Base-by-base conservation (phyloP, 2,329 filamentous ascomycete species). In the Colletotrichum australisinense region DNA sequence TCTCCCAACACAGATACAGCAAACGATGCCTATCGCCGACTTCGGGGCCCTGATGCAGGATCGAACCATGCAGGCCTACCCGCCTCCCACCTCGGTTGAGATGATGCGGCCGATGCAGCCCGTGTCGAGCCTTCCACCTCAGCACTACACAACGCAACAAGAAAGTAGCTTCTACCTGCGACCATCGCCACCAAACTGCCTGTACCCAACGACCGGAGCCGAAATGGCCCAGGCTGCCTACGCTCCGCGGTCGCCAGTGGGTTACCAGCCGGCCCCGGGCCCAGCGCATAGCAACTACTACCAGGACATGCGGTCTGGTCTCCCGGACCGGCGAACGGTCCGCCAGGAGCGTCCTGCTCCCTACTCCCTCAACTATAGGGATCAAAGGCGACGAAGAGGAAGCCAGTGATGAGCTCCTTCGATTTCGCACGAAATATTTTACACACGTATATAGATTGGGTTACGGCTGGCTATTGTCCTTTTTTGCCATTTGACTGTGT, bases 31-130 rank as follows among this genome's bases (percentile, higher is more conserved):
- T 8, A 30, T 73, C 55, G 26, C 70, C 28, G 70, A 73, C 12
- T 73, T 70, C 28, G 62, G 52, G 16, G 16, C 52, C 4, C 16
- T 67, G 35, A 62, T 73, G 49, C 67, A 70, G 55, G 56, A 67
- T 62, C 60, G 70, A 12, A 56, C 67, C 6, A 73, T 73, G 42
- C 70, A 69, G 3, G 30, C 70, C 4, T 73, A 73, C 56, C 63
- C 70, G 1, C 67, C 70, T 5, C 67, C 70, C 6, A 65, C 67
- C 22, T 73, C 70, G 28, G 67, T 63, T 8, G 70, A 73, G 55
- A 70, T 73, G 55, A 73, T 73, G 67, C 70, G 70, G 5, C 67
- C 70, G 6, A 73, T 73, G 70, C 70, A 73, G 46, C 52, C 67
- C 4, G 32, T 70, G 16, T 55, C 67, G 35, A 56, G 56, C 28